These are phyloP conservation scores for Salix viminalis DNA, from an alignment of 345 rosid genomes.

Conservation along the genomic window DNA sequence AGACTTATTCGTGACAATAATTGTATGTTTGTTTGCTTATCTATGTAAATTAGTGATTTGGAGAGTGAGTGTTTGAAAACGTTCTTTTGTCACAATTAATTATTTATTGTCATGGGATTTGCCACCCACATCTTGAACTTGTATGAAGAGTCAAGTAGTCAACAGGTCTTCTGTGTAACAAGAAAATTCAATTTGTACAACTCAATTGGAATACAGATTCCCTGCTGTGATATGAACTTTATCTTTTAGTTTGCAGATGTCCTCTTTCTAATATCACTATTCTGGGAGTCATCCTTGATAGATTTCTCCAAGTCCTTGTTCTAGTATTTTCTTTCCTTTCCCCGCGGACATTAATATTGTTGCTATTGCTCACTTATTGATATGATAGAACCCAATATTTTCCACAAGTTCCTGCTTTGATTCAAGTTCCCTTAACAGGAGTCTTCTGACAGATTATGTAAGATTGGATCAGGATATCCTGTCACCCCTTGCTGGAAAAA, in stretches of 20 bases:
- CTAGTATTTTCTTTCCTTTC: not conserved
- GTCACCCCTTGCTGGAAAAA: slow-evolving; percentile 89
- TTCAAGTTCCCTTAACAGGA: slow-evolving; percentile 19
- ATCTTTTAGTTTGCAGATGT: not conserved
- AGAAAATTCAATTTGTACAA: not conserved
- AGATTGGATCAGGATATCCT: slow-evolving; percentile 88
- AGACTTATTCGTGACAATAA: not conserved
- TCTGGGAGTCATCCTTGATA: not conserved
- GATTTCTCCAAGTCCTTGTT: not conserved
- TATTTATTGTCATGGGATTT: not conserved
- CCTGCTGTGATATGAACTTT: not conserved
- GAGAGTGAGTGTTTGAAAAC: not conserved
- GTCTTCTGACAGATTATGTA: slow-evolving; percentile 49
- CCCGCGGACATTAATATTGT: not conserved
- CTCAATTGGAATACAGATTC: not conserved
- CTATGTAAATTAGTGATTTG: not conserved
- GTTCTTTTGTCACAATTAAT: not conserved
- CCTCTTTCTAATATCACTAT: no score
- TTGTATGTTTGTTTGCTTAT: not conserved
- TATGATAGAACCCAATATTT: not conserved
- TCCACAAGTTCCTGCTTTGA: slow-evolving; percentile 13
- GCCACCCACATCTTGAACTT: not conserved
- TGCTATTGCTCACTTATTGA: not conserved
- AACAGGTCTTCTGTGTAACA: not conserved
- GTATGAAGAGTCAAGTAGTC: not conserved